Evolutionary conservation across 176 grass and related monocot genomes (phyloP).

Genomic region (Poa annua): DNA sequence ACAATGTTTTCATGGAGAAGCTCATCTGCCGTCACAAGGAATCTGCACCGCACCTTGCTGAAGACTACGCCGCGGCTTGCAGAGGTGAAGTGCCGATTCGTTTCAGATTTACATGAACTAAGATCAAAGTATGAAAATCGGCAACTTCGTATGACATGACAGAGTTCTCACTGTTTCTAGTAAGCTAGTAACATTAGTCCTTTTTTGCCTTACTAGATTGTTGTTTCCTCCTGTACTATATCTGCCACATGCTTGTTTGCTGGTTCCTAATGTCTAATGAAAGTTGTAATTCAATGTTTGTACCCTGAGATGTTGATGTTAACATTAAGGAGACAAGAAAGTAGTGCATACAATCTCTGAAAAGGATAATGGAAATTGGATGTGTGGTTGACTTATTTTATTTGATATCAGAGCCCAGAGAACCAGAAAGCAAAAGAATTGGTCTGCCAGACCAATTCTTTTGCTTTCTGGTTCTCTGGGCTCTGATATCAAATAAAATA

Average conservation of each 20-base stretch:
- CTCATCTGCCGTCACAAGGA: slow-evolving; percentile 29
- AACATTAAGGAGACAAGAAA: too few relatives aligned
- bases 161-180: not conserved
- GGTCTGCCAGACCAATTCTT: too few relatives aligned
- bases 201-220: not conserved
- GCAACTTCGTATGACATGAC: not conserved
- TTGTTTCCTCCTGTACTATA: not conserved
- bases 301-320: too few relatives aligned
- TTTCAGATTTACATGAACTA: not conserved
- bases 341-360: too few relatives aligned
- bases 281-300: too few relatives aligned
- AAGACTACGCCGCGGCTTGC: slow-evolving; percentile 22
- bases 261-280: too few relatives aligned
- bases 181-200: not conserved
- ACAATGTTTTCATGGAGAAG: slow-evolving; percentile 26
- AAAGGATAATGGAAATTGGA: too few relatives aligned
- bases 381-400: too few relatives aligned
- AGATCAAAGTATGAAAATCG: not conserved
- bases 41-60: not conserved
- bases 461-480: too few relatives aligned
- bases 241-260: not conserved
- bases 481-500: too few relatives aligned
- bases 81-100: not conserved
- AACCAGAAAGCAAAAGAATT: too few relatives aligned
- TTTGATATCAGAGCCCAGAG: too few relatives aligned